Evolutionary conservation across 176 grass and related monocot genomes (phyloP).

Genomic region (Themeda triandra): DNA sequence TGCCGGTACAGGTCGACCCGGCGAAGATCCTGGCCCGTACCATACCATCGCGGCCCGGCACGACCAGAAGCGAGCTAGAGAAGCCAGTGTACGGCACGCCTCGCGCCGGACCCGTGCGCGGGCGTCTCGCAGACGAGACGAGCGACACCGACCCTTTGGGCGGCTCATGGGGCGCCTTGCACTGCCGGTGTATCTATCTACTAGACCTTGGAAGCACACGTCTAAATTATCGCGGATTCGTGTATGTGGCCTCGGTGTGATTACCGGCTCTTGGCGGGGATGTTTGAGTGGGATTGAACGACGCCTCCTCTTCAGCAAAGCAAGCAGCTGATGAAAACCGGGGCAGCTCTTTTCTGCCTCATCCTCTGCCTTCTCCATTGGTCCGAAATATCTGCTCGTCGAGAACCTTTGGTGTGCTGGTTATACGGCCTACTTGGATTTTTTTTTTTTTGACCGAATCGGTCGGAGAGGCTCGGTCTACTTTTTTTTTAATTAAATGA

Average conservation of each 20-base stretch:
- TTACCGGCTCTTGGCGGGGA: background rate
- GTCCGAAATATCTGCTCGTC: background rate
- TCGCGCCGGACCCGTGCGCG: background rate
- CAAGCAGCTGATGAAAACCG: background rate
- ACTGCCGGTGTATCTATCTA: background rate
- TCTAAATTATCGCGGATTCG: background rate
- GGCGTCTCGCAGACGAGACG: constrained; percentile 14
- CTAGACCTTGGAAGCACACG: background rate
- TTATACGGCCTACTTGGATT: too few relatives aligned
- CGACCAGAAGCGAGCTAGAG: background rate
- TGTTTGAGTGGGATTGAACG: background rate
- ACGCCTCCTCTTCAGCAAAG: background rate
- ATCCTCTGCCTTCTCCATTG: background rate
- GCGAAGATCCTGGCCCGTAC: background rate
- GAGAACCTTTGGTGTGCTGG: background rate
- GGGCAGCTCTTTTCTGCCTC: background rate
- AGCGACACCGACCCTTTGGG: constrained; percentile 13
- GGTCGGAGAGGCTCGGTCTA: too few relatives aligned
- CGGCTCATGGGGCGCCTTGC: background rate
- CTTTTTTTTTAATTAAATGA: too few relatives aligned
- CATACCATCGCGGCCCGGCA: background rate
- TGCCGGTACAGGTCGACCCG: background rate
- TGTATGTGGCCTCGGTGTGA: background rate
- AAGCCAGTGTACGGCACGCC: background rate
- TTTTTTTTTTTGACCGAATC: too few relatives aligned